Base-by-base conservation (phyloP, 2,329 filamentous ascomycete genomes). In the Paraphaeosphaeria sporulosa region DNA sequence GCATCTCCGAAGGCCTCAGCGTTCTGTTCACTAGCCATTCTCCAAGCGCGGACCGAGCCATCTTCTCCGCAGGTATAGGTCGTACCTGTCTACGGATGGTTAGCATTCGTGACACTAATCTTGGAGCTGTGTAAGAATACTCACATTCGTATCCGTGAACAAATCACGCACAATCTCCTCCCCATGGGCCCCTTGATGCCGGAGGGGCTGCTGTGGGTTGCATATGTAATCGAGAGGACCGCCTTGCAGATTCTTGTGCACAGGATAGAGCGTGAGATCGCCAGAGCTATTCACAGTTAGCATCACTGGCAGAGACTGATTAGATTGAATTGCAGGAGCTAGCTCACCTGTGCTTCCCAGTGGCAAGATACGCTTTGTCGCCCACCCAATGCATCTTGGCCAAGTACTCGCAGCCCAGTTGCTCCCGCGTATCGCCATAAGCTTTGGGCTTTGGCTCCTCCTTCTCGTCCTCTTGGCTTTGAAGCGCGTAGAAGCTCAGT, bases 351-450 rank as follows among this genome's bases (percentile, higher is more conserved):
- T 90, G 89, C 40, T 84, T 82, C n/a, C 90, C 90, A 1, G 84
- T 85, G 2, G 87, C 90, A 42, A 92, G 78, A 15, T 89, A 84
- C 5, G 86, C 86, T 0, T 87, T 86, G 3, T 84, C 85, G 42
- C 87, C 86, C 25, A 84, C 74, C 78, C 90, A 83, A 47, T 86
- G 77, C 42, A 94, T 82, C 69, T 90, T 87, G 19, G 90, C 87
- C 1, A 93, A 84, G 74, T 95, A 95, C 80, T 91, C 90, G 64
- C 90, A 92, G 3, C 81, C 84, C 6, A 94, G 75, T n/a, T 79
- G 78, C 61, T 83, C 79, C 32, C 92, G 83, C 72, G 93, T 81
- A 71, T 95, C 91, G 2, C 91, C 91, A 71, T 92, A 89, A 1
- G 63, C 60, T 42, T 69, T 74, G 27, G 83, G 82, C 5, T 79